A percentile compares a stretch with the other conserved stretches of the same genome.
Conservation (phyloP, 371 early-diverging fungal genomes). For the Mucor circinelloides region DNA sequence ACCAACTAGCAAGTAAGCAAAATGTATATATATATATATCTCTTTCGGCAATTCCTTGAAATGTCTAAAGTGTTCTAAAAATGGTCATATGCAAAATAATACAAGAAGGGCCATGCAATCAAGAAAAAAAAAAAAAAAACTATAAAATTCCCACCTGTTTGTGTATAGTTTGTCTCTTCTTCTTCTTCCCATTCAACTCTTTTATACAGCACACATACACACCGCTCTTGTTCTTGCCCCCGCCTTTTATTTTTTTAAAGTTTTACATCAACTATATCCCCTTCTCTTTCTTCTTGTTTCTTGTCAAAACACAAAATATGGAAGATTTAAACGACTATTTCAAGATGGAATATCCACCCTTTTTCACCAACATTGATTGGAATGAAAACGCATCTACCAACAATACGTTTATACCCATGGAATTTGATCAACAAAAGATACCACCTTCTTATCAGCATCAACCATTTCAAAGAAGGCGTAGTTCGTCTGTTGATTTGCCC, state of each 20-base stretch:
- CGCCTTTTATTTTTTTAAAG: neutral
- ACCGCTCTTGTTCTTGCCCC: neutral
- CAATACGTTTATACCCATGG: conserved; percentile 13
- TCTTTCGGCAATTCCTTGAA: neutral
- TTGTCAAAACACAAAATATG: conserved; percentile 6
- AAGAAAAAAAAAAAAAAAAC: neutral
- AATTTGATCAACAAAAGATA: conserved; percentile 16
- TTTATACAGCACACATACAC: neutral
- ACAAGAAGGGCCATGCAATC: neutral
- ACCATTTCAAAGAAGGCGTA: conserved; percentile 32
- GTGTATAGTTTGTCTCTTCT: neutral
- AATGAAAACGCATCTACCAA: conserved; percentile 2
- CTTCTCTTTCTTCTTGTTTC: conserved; percentile 5
- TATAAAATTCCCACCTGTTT: conserved; percentile 4
- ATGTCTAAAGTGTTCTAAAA: neutral
- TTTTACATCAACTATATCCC: neutral
- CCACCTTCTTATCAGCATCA: conserved; percentile 17
- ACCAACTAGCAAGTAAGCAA: neutral
- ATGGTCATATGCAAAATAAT: neutral
- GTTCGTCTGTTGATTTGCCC: conserved; percentile 34
- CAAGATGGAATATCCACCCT: conserved; percentile 21
- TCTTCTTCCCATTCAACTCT: neutral
- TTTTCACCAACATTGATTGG: conserved; percentile 28
- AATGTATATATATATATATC: no score
- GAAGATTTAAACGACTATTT: conserved; percentile 24